Evolutionary conservation across 2,329 filamentous ascomycete species (phyloP).

Genomic region (Fusarium longipes): DNA sequence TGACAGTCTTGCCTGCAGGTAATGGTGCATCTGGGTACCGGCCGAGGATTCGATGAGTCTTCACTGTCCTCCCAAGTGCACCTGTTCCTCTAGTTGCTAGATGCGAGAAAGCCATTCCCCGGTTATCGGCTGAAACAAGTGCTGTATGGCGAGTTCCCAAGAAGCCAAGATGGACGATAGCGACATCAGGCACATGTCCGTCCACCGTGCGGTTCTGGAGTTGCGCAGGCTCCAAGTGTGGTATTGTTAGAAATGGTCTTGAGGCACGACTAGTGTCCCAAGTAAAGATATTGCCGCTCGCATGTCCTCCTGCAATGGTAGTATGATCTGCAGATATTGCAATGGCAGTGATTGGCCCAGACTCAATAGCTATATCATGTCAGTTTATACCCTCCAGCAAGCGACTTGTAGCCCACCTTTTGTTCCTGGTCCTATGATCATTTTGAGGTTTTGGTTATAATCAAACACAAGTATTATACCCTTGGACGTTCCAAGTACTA

Average conservation of each 20-base stretch:
- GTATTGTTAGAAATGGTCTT: constrained; percentile 88
- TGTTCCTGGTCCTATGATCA: constrained; percentile 91
- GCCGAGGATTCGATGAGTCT: constrained; percentile 89
- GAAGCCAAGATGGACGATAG: constrained; percentile 93
- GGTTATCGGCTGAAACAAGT: constrained; percentile 92
- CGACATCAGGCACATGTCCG: constrained; percentile 82
- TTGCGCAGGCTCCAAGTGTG: constrained; percentile 75
- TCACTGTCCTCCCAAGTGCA: constrained; percentile 84
- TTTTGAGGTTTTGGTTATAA: constrained; percentile 94
- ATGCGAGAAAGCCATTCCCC: constrained; percentile 98
- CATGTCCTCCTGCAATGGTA: constrained; percentile 90
- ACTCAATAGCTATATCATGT: constrained; percentile 78
- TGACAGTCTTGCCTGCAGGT: constrained; percentile 74
- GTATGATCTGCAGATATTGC: constrained; percentile 94
- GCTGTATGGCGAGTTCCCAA: constrained; percentile 93
- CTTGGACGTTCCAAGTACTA: constrained; percentile 92
- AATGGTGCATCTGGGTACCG: constrained; percentile 81
- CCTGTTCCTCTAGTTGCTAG: constrained; percentile 92
- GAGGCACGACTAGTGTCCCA: constrained; percentile 91
- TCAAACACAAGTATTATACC: constrained; percentile 96
- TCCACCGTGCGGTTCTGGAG: constrained; percentile 75
- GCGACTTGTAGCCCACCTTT: constrained; percentile 69
- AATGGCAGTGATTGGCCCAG: constrained; percentile 85
- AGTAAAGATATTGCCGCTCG: constrained; percentile 91
- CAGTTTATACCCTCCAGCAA: constrained; percentile 38